These are phyloP conservation scores for Aspergillus candidus DNA, from an alignment of 2,329 filamentous ascomycete species.

Conservation along the genomic window DNA sequence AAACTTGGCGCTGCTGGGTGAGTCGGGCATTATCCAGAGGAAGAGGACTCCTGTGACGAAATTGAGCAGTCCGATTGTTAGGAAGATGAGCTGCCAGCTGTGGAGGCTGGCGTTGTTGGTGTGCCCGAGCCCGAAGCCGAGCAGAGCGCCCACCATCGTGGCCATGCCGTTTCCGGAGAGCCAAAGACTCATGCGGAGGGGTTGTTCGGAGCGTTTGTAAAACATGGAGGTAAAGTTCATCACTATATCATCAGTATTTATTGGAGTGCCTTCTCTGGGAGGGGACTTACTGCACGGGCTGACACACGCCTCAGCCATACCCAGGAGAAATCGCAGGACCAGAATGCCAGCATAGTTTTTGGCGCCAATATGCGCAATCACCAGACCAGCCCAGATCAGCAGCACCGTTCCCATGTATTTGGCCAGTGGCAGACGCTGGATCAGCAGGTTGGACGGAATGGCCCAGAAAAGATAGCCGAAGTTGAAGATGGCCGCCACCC, in stretches of 20 bases:
- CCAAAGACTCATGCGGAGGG: conserved; percentile 31
- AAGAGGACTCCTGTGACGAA: conserved; percentile 37
- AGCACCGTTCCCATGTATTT: conserved; percentile 39
- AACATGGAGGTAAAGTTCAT: conserved; percentile 35
- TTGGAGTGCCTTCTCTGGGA: too few species aligned
- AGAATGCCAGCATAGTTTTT: conserved; percentile 40
- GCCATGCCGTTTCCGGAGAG: conserved; percentile 34
- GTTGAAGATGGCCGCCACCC: conserved; percentile 42
- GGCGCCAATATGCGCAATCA: conserved; percentile 34
- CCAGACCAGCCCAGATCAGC: conserved; percentile 38
- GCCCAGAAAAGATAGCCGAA: conserved; percentile 37
- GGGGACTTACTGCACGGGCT: conserved; percentile 23
- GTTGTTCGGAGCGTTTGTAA: conserved; percentile 34
- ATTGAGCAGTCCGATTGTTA: conserved; percentile 40
- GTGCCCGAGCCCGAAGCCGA: conserved; percentile 32
- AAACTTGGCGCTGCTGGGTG: conserved; percentile 34
- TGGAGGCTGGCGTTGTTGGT: conserved; percentile 20
- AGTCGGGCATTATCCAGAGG: conserved; percentile 33
- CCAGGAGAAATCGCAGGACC: conserved; percentile 43
- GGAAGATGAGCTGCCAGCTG: conserved; percentile 38
- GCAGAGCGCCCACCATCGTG: conserved; percentile 33
- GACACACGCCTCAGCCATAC: conserved; percentile 36
- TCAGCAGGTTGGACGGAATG: conserved; percentile 34
- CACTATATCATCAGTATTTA: conserved; percentile 10
- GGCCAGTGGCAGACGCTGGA: conserved; percentile 40